These are phyloP conservation scores for Alisma plantagoaquatica DNA, from an alignment of 106 monocot species.

Conservation along the genomic window DNA sequence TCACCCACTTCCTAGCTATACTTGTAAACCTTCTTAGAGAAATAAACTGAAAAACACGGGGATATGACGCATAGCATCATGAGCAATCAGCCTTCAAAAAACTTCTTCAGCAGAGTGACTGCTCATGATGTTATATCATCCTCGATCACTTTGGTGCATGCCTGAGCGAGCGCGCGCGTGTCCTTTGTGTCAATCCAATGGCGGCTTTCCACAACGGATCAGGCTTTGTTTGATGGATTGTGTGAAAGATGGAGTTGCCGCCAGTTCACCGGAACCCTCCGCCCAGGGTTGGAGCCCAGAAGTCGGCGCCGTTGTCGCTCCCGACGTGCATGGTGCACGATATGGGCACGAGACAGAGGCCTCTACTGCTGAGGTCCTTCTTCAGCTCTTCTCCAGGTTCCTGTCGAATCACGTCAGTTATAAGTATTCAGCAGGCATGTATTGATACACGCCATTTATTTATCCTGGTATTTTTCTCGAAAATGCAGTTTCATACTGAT, in stretches of 20 bases:
- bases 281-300: slow-evolving; percentile 43
- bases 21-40: no score
- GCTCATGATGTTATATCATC: slow-evolving; percentile 63
- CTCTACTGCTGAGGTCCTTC: slow-evolving; percentile 64
- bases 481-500: no score
- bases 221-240: no score
- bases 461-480: no score
- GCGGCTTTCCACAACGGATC: no score
- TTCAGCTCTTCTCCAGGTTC: slow-evolving; percentile 6
- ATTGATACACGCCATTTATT: no score
- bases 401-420: no score
- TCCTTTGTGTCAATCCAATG: no score
- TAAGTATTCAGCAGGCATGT: no score
- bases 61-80: slow-evolving; percentile 33
- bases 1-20: no score
- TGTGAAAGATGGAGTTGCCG: no score
- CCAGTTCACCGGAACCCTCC: slow-evolving; percentile 29
- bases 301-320: slow-evolving; percentile 50
- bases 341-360: slow-evolving; percentile 65
- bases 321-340: slow-evolving; percentile 57
- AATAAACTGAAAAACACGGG: no score
- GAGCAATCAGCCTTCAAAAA: slow-evolving; percentile 32
- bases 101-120: slow-evolving; percentile 36
- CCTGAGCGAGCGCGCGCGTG: background rate
- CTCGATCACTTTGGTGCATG: background rate